Base-by-base conservation (phyloP, 352 stramenopile species). In the Globisporangium spinosum region DNA sequence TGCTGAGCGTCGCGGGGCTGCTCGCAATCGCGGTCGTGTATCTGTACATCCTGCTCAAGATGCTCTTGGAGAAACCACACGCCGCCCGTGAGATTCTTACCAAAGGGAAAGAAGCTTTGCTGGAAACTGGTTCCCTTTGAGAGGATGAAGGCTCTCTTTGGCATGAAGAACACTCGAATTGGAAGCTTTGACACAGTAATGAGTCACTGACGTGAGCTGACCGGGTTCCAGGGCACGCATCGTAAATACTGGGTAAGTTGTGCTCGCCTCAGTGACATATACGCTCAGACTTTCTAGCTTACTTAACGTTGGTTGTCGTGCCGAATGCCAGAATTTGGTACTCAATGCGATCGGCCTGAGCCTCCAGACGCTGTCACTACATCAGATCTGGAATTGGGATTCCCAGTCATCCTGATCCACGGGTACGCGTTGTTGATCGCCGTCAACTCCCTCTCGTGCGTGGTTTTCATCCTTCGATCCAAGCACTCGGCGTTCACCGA, bases 221-320 rank as follows among this genome's bases (percentile, higher is more conserved):
- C 70, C 0, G 64, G 64, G 0, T 77, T 78, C 53, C 62, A 66
- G 22, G 73, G 70, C 25, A 70, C 68, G 35, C 43, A 77, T 47
- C 68, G 76, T 9, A 82, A 82, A 53, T 62, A 78, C 23, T 82
- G 76, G 73, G 76, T 82, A 32, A 32, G 3, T 7, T 32, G 3
- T 32, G 29, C 29, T 32, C 4, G 29, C 7, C 29, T 29, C 29
- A n/a, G 22, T 17, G 7, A 8, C 4, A 32, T 32, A 32, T 32
- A 32, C 29, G 2, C 22, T 34, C 15, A 8, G 2, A n/a, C 17
- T 8, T 34, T 32, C 29, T 32, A 32, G 4, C 20, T 40, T 43
- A 4, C 35, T 20, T 34, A 53, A 61, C 32, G 15, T 32, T 63
- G 27, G 53, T 49, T 35, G 22, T 20, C 9, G 9, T 22, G 51